Conservation (phyloP, 2,329 filamentous ascomycete species). For the Fusarium robinianum region DNA sequence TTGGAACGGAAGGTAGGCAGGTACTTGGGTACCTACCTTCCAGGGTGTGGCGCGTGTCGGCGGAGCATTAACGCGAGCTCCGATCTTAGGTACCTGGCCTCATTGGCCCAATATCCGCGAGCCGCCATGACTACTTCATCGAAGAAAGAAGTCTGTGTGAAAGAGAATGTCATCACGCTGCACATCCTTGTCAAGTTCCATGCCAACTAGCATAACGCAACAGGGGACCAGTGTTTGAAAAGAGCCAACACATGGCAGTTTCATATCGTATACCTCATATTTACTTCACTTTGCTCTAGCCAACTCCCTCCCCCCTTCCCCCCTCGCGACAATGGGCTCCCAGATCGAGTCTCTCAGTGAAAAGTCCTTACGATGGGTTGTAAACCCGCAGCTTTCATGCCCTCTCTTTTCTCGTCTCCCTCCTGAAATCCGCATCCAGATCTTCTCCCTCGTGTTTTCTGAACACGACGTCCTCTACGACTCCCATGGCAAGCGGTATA, state of each 20-base stretch:
- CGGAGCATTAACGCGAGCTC: conserved; percentile 17
- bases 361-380: conserved; percentile 1
- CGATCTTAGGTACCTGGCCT: conserved; percentile 1
- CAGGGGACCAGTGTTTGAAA: too few species aligned
- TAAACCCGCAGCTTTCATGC: conserved; percentile 9
- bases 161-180: too few species aligned
- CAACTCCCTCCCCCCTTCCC: too few species aligned
- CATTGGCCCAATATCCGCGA: conserved; percentile 10
- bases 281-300: too few species aligned
- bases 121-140: too few species aligned
- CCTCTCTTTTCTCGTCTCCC: conserved; percentile 5
- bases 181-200: too few species aligned
- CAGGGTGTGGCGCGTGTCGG: conserved; percentile 14
- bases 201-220: too few species aligned
- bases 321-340: too few species aligned
- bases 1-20: too few species aligned
- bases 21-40: conserved; percentile 8
- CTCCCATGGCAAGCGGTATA: background rate
- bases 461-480: conserved; percentile 9
- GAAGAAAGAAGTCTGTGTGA: too few species aligned
- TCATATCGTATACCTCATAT: too few species aligned
- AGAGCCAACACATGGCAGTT: too few species aligned
- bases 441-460: conserved; percentile 7
- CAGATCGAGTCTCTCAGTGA: conserved; percentile 9
- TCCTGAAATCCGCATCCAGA: conserved; percentile 7